Base-by-base conservation (phyloP, 176 grass and related monocot genomes). In the Miscanthus lutarioriparius region DNA sequence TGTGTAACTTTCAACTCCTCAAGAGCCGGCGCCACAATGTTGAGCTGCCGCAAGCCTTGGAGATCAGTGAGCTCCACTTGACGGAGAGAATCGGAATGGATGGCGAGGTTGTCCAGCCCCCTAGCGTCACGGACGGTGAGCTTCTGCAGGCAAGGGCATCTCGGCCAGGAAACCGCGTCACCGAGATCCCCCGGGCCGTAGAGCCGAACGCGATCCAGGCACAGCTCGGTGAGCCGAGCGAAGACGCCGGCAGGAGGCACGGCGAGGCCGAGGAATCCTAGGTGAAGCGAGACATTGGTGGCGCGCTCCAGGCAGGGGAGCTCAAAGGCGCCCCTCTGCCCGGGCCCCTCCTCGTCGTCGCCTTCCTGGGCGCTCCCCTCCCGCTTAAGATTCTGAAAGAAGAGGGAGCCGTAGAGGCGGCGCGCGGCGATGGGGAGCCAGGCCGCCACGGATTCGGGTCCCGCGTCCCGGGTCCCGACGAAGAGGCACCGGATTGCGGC, bases 251-350 rank as follows among this genome's bases (percentile, higher is more conserved):
- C 41, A 1, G 26, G 14, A 4, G 61, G 78, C 78, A 67, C 3
- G 22, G 35, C 47, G 20, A 82, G 10, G 62, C 36, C 35, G 19
- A 76, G 26, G 23, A 61, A 37, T 2, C 85, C 71, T 58, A 82
- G 70, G 7, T 14, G 1, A 10, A 81, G 78, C 14, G 0, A 0
- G 37, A 82, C 11, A 0, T 6, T 2, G 2, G 62, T 47, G 36
- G 79, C 79, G 1, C 14, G 68, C 63, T 47, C 47, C 72, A 87
- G 76, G 79, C 72, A 82, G 1, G 86, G 79, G 22, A 87, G 72
- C 47, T 25, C 32, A 27, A 82, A 14, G 37, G 13, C 20, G 35
- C 13, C 10, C 10, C 17, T 28, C 20, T 19, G 12, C 69, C 16
- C 44, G 17, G 10, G 41, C 44, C 70, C 43, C 28, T 9, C 67